Evolutionary conservation across 2,329 filamentous ascomycete genomes (phyloP).

Genomic region (Fusarium beomiforme): DNA sequence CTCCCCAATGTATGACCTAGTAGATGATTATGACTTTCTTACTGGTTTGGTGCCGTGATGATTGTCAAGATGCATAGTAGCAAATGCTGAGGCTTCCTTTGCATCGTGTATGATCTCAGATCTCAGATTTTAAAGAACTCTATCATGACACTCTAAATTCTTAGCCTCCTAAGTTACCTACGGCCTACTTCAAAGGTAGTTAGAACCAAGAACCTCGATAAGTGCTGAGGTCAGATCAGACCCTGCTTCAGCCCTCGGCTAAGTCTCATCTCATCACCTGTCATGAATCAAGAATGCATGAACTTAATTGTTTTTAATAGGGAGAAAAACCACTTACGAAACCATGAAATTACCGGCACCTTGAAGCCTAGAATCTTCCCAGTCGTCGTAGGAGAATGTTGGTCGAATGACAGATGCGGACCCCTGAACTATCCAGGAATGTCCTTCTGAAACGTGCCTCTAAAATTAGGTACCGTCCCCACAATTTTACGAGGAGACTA

Average conservation of each 20-base stretch:
- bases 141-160: not conserved
- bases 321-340: not conserved
- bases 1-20: not conserved
- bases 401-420: not conserved
- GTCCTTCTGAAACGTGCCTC: slow-evolving; percentile 34
- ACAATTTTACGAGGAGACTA: slow-evolving; percentile 20
- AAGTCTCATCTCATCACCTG: too few relatives aligned
- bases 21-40: not conserved
- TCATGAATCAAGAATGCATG: not conserved
- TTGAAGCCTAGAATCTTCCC: not conserved
- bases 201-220: not conserved
- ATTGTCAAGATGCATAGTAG: not conserved
- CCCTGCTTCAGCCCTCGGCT: not conserved
- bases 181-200: not conserved
- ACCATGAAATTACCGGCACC: not conserved
- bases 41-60: not conserved
- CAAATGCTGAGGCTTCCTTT: not conserved
- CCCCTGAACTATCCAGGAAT: slow-evolving; percentile 27
- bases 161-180: not conserved
- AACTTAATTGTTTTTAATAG: not conserved
- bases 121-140: not conserved
- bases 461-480: slow-evolving; percentile 31
- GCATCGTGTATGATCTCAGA: not conserved
- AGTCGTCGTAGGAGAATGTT: not conserved
- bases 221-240: slow-evolving; percentile 19